These are phyloP conservation scores for Maudiozyma humilis DNA, from an alignment of 1,139 yeast genomes.

Conservation along the genomic window DNA sequence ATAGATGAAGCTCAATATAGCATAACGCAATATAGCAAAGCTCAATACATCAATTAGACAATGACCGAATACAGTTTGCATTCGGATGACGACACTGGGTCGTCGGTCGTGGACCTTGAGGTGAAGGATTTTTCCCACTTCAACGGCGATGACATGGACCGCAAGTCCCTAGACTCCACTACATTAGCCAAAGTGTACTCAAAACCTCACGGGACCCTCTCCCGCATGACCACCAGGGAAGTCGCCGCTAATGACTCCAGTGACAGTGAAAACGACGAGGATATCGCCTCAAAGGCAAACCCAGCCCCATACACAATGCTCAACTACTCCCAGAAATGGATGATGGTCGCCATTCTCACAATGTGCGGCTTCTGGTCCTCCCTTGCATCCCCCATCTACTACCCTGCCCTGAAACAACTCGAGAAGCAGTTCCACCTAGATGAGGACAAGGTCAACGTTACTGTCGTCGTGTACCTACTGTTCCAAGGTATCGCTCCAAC, in stretches of 20 bases:
- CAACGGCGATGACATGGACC: background rate
- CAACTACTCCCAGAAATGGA: constrained; percentile 25
- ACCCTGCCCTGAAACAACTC: constrained; percentile 34
- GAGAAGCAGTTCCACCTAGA: constrained; percentile 44
- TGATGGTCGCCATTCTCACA: constrained; percentile 27
- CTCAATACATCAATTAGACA: background rate
- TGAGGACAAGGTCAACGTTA: constrained; percentile 51
- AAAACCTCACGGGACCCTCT: constrained; percentile 25
- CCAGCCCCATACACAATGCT: constrained; percentile 22
- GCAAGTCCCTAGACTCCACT: background rate
- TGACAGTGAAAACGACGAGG: constrained; percentile 8
- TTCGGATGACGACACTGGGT: constrained; percentile 6
- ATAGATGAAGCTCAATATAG: background rate
- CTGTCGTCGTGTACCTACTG: constrained; percentile 63
- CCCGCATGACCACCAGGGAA: constrained; percentile 18
- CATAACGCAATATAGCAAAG: background rate
- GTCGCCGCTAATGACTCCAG: constrained; percentile 5
- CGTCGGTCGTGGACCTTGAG: background rate
- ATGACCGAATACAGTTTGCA: constrained; percentile 9
- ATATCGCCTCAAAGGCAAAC: background rate
- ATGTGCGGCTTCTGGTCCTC: constrained; percentile 33
- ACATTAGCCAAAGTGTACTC: background rate
- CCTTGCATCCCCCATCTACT: constrained; percentile 30
- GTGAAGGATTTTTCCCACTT: constrained; percentile 2
- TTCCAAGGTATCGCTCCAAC: constrained; percentile 70